A percentile compares a stretch with the other conserved stretches of the same genome.
Evolutionary conservation across 192 early-diverging fungal species (phyloP).

Genomic region (Coemansia sp.): DNA sequence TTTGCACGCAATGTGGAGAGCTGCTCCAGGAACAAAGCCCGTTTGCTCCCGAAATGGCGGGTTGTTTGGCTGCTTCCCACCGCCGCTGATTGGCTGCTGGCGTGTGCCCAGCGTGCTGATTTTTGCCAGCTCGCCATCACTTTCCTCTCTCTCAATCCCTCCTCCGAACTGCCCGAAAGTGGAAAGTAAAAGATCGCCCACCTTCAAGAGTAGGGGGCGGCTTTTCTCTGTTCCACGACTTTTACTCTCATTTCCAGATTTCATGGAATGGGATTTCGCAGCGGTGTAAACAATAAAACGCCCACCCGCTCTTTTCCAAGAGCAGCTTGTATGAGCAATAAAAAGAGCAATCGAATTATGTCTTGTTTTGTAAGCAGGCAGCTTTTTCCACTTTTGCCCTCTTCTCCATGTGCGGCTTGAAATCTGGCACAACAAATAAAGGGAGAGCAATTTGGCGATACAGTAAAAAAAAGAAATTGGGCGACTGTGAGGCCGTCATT

Average conservation of each 20-base stretch:
- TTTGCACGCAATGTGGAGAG: neutral
- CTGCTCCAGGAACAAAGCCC: constrained; percentile 6
- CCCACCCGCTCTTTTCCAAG: too few relatives aligned
- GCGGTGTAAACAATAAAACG: neutral
- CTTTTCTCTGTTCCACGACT: constrained; percentile 1
- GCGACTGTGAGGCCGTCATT: neutral
- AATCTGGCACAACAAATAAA: neutral
- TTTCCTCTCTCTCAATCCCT: neutral
- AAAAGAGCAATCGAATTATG: too few relatives aligned
- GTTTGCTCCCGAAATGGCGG: constrained; percentile 8
- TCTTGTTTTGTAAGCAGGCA: neutral
- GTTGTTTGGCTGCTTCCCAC: constrained; percentile 13
- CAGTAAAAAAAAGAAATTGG: constrained; percentile 5
- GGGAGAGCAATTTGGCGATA: constrained; percentile 1
- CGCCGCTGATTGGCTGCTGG: constrained; percentile 8
- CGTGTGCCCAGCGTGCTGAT: constrained; percentile 6
- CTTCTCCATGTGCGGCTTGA: neutral
- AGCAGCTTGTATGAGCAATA: too few relatives aligned
- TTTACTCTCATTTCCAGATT: constrained; percentile 2
- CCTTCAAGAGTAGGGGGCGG: neutral
- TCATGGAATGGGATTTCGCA: neutral
- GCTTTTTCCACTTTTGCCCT: neutral
- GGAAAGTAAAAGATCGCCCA: constrained; percentile 9
- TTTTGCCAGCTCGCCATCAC: neutral
- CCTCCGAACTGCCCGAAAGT: constrained; percentile 4